Evolutionary conservation across 2,329 filamentous ascomycete species (phyloP).

Genomic region (Onygenales sp.): DNA sequence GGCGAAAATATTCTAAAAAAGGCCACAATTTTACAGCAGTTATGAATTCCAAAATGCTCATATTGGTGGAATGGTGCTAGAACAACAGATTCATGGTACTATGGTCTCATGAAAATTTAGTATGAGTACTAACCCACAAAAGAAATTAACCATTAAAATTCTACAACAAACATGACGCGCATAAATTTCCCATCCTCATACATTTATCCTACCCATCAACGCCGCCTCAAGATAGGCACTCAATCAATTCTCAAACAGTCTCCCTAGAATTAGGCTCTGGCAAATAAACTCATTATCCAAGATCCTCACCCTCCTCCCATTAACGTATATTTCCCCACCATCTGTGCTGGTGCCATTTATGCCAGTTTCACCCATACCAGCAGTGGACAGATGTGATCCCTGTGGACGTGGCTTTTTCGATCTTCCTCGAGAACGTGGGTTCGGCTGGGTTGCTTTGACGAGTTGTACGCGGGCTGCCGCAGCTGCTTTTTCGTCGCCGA

Average conservation of each 20-base stretch:
- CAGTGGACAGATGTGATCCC: conserved; percentile 7
- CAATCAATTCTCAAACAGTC: conserved; percentile 53
- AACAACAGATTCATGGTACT: no score
- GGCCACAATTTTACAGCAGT: no score
- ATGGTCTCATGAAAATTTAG: no score
- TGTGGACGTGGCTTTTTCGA: conserved; percentile 28
- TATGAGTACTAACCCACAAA: background rate
- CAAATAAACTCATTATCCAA: conserved; percentile 80
- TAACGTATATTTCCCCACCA: conserved; percentile 24
- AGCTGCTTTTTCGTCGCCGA: conserved; percentile 54
- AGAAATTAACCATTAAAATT: background rate
- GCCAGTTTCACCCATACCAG: conserved; percentile 24
- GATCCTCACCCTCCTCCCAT: conserved; percentile 50
- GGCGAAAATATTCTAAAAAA: no score
- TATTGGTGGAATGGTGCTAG: no score
- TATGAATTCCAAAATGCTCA: no score
- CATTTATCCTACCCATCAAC: background rate
- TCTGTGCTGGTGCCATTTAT: conserved; percentile 16
- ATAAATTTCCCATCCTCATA: background rate
- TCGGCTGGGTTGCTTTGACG: conserved; percentile 12
- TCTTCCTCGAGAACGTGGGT: conserved; percentile 24
- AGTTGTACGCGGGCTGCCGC: conserved; percentile 37
- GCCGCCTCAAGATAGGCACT: background rate
- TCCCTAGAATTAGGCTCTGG: conserved; percentile 83
- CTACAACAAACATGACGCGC: background rate